Evolutionary conservation across 805 yeast species (phyloP).

Genomic region (Candida ponderosae): DNA sequence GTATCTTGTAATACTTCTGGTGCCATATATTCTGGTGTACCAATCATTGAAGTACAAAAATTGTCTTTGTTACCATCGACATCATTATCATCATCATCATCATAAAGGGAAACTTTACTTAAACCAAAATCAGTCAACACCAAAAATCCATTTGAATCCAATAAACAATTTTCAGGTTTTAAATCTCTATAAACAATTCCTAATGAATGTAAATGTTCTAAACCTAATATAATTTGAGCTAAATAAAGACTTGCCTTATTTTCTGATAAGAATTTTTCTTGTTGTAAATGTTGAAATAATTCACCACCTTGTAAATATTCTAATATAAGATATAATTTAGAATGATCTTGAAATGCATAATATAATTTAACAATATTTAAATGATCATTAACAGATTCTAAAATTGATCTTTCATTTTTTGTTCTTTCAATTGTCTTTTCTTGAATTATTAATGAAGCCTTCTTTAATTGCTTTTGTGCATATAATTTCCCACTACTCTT

Average conservation of each 20-base stretch:
- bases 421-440: constrained; percentile 63
- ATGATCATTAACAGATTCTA: constrained; percentile 61
- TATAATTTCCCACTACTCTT: constrained; percentile 51
- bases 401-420: constrained; percentile 68
- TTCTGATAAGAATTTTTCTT: constrained; percentile 88
- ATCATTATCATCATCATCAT: constrained; percentile 39
- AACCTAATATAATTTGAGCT: constrained; percentile 87
- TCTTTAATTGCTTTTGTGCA: constrained; percentile 82
- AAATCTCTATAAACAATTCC: constrained; percentile 94
- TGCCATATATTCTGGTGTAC: constrained; percentile 83
- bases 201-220: constrained; percentile 89
- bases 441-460: constrained; percentile 66
- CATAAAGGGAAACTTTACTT: constrained; percentile 60
- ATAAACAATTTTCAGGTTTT: constrained; percentile 89
- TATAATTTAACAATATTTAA: constrained; percentile 76
- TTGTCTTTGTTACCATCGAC: constrained; percentile 43
- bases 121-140: constrained; percentile 95
- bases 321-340: constrained; percentile 64
- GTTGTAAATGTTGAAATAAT: constrained; percentile 88
- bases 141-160: constrained; percentile 92
- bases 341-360: constrained; percentile 77
- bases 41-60: constrained; percentile 73
- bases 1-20: constrained; percentile 81
- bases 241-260: constrained; percentile 89
- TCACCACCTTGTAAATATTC: constrained; percentile 92